A percentile compares a stretch with the other conserved stretches of the same genome.
Evolutionary conservation across 2,329 filamentous ascomycete genomes (phyloP).

Genomic region (Cladosporium sp.): DNA sequence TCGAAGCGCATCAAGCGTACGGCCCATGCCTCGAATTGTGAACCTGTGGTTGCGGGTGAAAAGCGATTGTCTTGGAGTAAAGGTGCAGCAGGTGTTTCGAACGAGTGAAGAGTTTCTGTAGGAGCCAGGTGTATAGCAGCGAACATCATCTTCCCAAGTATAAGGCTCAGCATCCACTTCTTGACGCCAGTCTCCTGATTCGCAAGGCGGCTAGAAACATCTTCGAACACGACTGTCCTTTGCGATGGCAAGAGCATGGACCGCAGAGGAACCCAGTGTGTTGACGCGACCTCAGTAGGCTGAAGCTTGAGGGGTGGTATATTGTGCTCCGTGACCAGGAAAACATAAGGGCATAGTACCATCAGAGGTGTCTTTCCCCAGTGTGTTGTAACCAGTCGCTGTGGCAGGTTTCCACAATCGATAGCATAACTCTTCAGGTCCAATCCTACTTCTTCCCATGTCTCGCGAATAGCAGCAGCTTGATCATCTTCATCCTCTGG

Average conservation of each 20-base stretch:
- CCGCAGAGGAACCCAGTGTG: slow-evolving; percentile 64
- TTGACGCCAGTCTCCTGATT: slow-evolving; percentile 52
- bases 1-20: slow-evolving; percentile 22
- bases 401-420: slow-evolving; percentile 58
- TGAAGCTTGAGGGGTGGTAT: slow-evolving; percentile 59
- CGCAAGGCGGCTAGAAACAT: slow-evolving; percentile 59
- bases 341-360: slow-evolving; percentile 67
- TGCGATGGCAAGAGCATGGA: slow-evolving; percentile 56
- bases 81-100: slow-evolving; percentile 29
- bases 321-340: slow-evolving; percentile 55
- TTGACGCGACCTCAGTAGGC: slow-evolving; percentile 63
- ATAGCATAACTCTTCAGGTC: slow-evolving; percentile 46
- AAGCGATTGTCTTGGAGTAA: slow-evolving; percentile 25
- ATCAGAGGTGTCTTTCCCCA: slow-evolving; percentile 63
- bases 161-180: slow-evolving; percentile 51
- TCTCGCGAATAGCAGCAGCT: slow-evolving; percentile 60
- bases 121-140: slow-evolving; percentile 61
- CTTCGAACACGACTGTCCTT: slow-evolving; percentile 60
- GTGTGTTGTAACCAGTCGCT: slow-evolving; percentile 61
- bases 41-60: slow-evolving; percentile 15
- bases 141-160: slow-evolving; percentile 65
- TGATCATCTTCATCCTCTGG: slow-evolving; percentile 60
- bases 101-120: slow-evolving; percentile 57
- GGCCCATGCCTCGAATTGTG: slow-evolving; percentile 15
- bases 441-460: slow-evolving; percentile 61